Conservation (phyloP, 495 filamentous ascomycete species). For the Neurospora sp. region DNA sequence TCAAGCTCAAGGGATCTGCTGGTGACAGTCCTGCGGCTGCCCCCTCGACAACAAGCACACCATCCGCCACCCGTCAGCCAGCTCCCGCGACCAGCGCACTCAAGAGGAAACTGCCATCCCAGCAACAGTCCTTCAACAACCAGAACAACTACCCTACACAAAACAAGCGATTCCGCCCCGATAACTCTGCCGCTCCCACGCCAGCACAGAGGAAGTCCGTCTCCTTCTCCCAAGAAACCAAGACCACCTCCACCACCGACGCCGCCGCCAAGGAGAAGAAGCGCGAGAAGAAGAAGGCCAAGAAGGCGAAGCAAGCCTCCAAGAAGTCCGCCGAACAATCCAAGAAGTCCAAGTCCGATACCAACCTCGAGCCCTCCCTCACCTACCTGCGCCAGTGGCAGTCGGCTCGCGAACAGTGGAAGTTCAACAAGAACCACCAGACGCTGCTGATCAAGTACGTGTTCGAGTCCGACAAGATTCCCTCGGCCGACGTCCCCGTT, state of each 20-base stretch:
- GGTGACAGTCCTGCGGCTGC: constrained; percentile 35
- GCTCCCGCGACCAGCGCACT: constrained; percentile 17
- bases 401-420: constrained; percentile 59
- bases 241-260: constrained; percentile 23
- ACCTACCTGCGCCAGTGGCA: constrained; percentile 64
- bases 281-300: constrained; percentile 29
- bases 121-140: constrained; percentile 6
- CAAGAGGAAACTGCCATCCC: constrained; percentile 23
- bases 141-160: constrained; percentile 15
- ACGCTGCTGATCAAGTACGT: constrained; percentile 72
- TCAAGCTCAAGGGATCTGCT: constrained; percentile 55
- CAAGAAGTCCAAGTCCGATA: constrained; percentile 18
- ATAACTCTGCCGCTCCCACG: background rate
- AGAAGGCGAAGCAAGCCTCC: constrained; percentile 17
- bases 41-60: constrained; percentile 11
- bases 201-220: constrained; percentile 56
- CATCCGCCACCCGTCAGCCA: constrained; percentile 6
- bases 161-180: constrained; percentile 19
- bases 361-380: constrained; percentile 50
- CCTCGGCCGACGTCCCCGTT: constrained; percentile 49
- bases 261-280: constrained; percentile 21
- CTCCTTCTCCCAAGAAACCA: constrained; percentile 65
- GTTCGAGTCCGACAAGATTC: constrained; percentile 56
- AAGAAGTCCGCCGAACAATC: background rate
- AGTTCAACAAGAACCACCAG: constrained; percentile 88